These are phyloP conservation scores for Mallotus repandus DNA, from an alignment of 441 rosid genomes.

Conservation along the genomic window DNA sequence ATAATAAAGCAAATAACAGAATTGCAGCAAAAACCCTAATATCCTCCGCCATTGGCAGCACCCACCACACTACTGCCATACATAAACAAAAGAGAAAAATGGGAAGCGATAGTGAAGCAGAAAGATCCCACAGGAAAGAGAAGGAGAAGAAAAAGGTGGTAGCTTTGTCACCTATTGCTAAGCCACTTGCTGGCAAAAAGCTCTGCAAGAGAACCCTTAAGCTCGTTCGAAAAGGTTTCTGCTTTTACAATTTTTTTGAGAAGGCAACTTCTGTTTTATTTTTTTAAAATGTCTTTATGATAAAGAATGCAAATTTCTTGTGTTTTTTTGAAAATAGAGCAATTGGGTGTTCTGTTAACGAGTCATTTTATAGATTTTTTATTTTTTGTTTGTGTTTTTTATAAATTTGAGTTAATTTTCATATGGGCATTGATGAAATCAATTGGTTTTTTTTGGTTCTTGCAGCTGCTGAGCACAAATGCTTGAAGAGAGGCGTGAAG, in stretches of 20 bases:
- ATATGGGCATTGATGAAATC: not conserved
- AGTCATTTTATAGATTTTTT: not conserved
- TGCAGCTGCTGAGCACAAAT: conserved; percentile 79
- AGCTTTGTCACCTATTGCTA: conserved; percentile 81
- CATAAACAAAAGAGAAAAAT: conserved; percentile 31
- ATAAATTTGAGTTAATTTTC: not conserved
- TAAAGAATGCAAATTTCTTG: not conserved
- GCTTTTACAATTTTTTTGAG: not conserved
- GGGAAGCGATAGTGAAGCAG: conserved; percentile 90
- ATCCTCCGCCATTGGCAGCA: not conserved
- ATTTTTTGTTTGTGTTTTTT: not conserved
- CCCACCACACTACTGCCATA: no score
- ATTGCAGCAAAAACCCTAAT: conserved; percentile 30
- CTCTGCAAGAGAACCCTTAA: conserved; percentile 83
- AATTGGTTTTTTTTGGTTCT: not conserved
- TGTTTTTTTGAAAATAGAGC: not conserved
- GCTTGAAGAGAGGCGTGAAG: conserved; percentile 97
- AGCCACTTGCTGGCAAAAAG: conserved; percentile 92
- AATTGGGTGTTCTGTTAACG: not conserved
- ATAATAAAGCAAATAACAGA: not conserved
- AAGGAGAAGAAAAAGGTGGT: conserved; percentile 59
- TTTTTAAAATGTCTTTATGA: not conserved
- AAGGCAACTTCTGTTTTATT: no score
- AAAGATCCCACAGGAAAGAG: conserved; percentile 58
- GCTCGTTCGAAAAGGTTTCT: conserved; percentile 77